These are phyloP conservation scores for Hypericum perforatum DNA, from an alignment of 345 rosid species.

Conservation along the genomic window DNA sequence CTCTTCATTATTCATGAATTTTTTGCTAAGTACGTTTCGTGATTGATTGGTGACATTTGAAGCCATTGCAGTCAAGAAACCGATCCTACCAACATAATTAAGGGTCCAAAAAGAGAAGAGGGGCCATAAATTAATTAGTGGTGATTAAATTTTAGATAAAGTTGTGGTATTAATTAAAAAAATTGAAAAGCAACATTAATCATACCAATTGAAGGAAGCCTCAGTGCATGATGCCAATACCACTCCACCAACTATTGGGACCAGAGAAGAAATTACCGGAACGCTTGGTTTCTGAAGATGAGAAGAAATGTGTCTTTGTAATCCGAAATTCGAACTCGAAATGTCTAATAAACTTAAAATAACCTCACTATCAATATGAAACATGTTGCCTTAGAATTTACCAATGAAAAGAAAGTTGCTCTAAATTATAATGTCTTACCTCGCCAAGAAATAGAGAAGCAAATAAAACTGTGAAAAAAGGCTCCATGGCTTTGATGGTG, in stretches of 20 bases:
- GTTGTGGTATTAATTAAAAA: too few relatives aligned
- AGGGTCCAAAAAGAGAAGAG: too few relatives aligned
- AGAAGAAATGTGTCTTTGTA: not conserved
- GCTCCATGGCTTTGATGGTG: slow-evolving; percentile 92
- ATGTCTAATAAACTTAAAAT: not conserved
- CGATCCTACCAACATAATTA: slow-evolving; percentile 38
- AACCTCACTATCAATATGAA: not conserved
- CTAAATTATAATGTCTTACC: slow-evolving; percentile 22
- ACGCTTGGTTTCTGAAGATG: slow-evolving; percentile 46
- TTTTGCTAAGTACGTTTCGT: slow-evolving; percentile 78
- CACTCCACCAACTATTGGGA: slow-evolving; percentile 80
- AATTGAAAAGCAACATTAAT: too few relatives aligned
- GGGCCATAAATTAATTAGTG: too few relatives aligned
- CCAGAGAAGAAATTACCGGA: slow-evolving; percentile 48
- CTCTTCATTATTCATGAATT: slow-evolving; percentile 57
- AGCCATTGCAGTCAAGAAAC: slow-evolving; percentile 88
- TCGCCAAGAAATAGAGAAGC: slow-evolving; percentile 56
- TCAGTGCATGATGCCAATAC: slow-evolving; percentile 77
- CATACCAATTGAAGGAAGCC: slow-evolving; percentile 74
- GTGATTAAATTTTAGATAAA: too few relatives aligned
- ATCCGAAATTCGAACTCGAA: not conserved
- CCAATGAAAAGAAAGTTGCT: too few relatives aligned
- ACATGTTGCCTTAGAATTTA: not conserved
- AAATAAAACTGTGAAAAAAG: slow-evolving; percentile 74
- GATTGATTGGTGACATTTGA: slow-evolving; percentile 88